Conservation (phyloP, 106 monocot genomes). For the Dendrobium catenatum region DNA sequence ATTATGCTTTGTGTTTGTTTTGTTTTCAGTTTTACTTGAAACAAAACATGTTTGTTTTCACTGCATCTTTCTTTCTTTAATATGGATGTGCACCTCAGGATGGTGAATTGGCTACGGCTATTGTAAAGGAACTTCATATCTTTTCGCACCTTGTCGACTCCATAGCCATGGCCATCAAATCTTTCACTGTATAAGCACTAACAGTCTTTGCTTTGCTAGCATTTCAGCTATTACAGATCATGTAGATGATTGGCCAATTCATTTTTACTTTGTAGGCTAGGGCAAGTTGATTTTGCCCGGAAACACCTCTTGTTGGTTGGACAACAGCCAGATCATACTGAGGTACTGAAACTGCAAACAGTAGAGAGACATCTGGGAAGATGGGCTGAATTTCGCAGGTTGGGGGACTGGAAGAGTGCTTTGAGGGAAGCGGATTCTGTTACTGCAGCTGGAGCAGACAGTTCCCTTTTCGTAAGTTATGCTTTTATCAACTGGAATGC, state of each 20-base stretch:
- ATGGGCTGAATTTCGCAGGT: slow-evolving; percentile 21
- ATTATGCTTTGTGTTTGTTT: no score
- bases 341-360: slow-evolving; percentile 30
- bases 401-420: slow-evolving; percentile 35
- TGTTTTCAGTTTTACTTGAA: background rate
- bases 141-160: no score
- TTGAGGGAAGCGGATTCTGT: slow-evolving; percentile 44
- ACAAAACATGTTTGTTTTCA: background rate
- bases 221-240: background rate
- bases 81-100: no score
- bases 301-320: slow-evolving; percentile 24
- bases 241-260: background rate
- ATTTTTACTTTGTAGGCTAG: slow-evolving; percentile 28
- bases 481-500: background rate
- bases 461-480: slow-evolving; percentile 33
- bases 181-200: background rate
- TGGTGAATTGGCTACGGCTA: no score
- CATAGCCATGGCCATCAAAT: no score
- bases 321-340: slow-evolving; percentile 17
- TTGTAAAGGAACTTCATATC: no score
- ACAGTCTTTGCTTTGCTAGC: background rate
- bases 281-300: slow-evolving; percentile 34
- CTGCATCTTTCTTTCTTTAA: background rate
- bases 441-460: slow-evolving; percentile 36
- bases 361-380: slow-evolving; percentile 29